Base-by-base conservation (phyloP, 805 yeast species). In the Saccharomycopsis fibuligera region DNA sequence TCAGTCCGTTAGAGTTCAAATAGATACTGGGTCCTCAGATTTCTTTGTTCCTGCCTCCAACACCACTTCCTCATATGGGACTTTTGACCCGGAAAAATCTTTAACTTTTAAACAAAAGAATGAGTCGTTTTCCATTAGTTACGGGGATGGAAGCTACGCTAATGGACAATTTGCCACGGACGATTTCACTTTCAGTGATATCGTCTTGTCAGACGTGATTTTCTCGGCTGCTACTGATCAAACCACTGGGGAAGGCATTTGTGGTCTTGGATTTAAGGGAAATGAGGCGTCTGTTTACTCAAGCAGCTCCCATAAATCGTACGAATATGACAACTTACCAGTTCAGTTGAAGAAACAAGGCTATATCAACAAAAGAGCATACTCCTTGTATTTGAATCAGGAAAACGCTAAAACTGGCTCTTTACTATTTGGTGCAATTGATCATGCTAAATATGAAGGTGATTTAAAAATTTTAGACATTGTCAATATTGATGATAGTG, bases 391-490 rank as follows among this genome's bases (percentile, higher is more conserved):
- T 62, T 63, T 74, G 56, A 65, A 69, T 51, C 60, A 62, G 16
- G 47, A 55, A 3, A 35, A 44, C 2, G 50, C 54, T n/a, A 16
- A 44, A 5, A 9, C 43, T 12, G 75, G 73, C 1, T 63, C 72
- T 14, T 68, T 84, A n/a, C 61, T 84, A 41, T 84, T 84, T 66
- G 91, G 93, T 43, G 93, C 81, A 30, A 72, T 79, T 25, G 91
- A 84, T 58, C 75, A 73, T 50, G 73, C 78, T 36, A 83, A 82
- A 63, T 81, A 70, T 59, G 35, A 59, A 1, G 82, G 82, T 19
- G 56, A 59, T 23, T 61, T 76, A 27, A 55, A 59, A 19, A 56
- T 68, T 19, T 58, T 76, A 50, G 59, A 62, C 30, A 50, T 73
- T 16, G 65, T 65, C 10, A 69, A 72, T 60, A 60, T 72, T 9